Percentiles rank a stretch among this genome's conserved stretches.
phyloP scores from a whole-genome alignment of 108 stramenopile species.

The Cyclostephanos invisitatus region DNA sequence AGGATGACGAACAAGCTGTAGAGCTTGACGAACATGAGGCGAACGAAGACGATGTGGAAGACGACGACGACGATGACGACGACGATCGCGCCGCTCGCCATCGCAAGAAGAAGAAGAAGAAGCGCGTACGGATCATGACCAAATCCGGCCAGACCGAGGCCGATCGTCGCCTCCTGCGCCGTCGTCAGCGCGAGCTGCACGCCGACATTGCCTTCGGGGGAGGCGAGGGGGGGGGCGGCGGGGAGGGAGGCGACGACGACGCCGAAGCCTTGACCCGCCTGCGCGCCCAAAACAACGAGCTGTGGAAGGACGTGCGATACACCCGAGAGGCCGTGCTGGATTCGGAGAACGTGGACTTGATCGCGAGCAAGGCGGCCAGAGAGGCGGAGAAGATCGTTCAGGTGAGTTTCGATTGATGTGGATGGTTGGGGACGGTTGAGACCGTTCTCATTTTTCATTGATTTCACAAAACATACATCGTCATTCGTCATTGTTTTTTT shows the following conservation, averaged over 20 bases:
- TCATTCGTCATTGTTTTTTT: not conserved
- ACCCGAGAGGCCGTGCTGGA: constrained; percentile 88
- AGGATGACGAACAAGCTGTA: constrained; percentile 5
- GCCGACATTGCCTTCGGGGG: constrained; percentile 25
- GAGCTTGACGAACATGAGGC: not conserved
- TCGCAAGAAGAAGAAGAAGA: constrained; percentile 31
- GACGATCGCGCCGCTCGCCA: constrained; percentile 4
- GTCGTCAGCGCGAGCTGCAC: constrained; percentile 47
- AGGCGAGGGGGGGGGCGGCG: constrained; percentile 14
- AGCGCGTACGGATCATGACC: constrained; percentile 48
- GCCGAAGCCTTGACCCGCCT: constrained; percentile 28
- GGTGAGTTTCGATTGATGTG: constrained; percentile 48
- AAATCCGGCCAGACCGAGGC: constrained; percentile 67
- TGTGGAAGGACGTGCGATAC: constrained; percentile 71
- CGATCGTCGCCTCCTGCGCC: constrained; percentile 70
- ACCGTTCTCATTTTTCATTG: not conserved
- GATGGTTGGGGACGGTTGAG: not conserved
- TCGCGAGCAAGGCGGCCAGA: constrained; percentile 59
- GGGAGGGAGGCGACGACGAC: constrained; percentile 17
- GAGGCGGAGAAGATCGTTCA: constrained; percentile 77
- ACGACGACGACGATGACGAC: constrained; percentile 10
- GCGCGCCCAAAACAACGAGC: constrained; percentile 70
- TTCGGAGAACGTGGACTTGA: constrained; percentile 76
- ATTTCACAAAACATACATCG: not conserved
- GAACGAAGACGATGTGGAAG: not conserved